Conservation (phyloP, 1,284 basidiomycete genomes). For the Cystobasidium pallidum region DNA sequence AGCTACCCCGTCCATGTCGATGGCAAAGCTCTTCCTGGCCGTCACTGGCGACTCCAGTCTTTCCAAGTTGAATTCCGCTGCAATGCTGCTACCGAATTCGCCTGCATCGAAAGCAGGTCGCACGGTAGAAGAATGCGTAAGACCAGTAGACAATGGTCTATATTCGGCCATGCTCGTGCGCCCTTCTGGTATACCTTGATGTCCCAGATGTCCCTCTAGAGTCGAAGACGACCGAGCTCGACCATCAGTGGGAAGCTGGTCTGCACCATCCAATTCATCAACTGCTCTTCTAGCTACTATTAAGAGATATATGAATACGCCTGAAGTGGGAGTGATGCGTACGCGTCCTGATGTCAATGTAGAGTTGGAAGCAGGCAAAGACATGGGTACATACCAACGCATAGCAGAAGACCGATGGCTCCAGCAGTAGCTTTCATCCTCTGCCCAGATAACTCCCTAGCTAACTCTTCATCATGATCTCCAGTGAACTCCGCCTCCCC, state of each 20-base stretch:
- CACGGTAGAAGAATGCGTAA: not conserved
- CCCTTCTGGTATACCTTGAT: slow-evolving; percentile 8
- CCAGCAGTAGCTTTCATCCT: slow-evolving; percentile 54
- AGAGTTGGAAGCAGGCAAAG: too few relatives aligned
- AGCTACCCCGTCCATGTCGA: not conserved
- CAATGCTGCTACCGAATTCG: not conserved
- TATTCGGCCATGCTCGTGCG: slow-evolving; percentile 27
- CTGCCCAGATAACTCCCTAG: slow-evolving; percentile 47
- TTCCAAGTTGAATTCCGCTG: not conserved
- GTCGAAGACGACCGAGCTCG: slow-evolving; percentile 24
- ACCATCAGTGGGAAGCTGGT: slow-evolving; percentile 11
- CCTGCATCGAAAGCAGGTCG: slow-evolving; percentile 1
- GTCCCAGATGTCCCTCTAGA: not conserved
- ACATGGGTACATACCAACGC: not conserved
- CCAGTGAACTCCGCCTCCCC: not conserved
- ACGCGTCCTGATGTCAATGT: too few relatives aligned
- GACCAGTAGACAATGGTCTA: slow-evolving; percentile 19
- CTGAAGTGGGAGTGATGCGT: too few relatives aligned
- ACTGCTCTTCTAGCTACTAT: slow-evolving; percentile 59
- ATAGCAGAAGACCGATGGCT: slow-evolving; percentile 48
- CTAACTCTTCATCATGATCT: slow-evolving; percentile 46
- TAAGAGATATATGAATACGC: slow-evolving; percentile 61
- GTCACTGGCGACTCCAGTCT: not conserved
- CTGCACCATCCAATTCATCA: slow-evolving; percentile 52
- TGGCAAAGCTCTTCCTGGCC: not conserved